Conservation (phyloP, 108 stramenopile species). For the Cylindrotheca fusiformis region DNA sequence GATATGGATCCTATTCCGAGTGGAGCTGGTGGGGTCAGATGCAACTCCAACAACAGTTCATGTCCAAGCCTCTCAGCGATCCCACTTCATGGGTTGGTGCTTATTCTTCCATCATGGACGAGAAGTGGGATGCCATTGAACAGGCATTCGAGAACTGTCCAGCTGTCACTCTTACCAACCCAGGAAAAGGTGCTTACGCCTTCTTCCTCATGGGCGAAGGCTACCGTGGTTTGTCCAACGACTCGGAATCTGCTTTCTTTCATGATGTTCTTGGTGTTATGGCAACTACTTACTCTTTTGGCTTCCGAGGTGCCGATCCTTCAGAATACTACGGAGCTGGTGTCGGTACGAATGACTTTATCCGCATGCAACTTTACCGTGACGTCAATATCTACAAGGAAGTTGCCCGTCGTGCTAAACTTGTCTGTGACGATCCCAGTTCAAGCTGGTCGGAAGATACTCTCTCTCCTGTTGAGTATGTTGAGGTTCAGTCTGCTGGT, state of each 20-base stretch:
- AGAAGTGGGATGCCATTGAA: slow-evolving; percentile 27
- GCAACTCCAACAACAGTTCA: slow-evolving; percentile 20
- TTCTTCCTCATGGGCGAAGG: slow-evolving; percentile 20
- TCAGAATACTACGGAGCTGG: slow-evolving; percentile 26
- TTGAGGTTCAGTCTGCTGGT: not conserved
- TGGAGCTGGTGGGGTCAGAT: slow-evolving; percentile 28
- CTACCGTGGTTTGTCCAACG: slow-evolving; percentile 18
- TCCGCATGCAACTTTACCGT: slow-evolving; percentile 31
- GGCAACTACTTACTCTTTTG: slow-evolving; percentile 26
- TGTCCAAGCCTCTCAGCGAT: slow-evolving; percentile 21
- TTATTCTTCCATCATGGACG: slow-evolving; percentile 27
- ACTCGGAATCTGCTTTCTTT: slow-evolving; percentile 22
- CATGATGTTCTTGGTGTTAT: slow-evolving; percentile 21
- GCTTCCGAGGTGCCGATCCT: slow-evolving; percentile 36
- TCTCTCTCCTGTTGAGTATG: slow-evolving; percentile 21
- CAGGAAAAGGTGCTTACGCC: slow-evolving; percentile 24
- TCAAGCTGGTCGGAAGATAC: slow-evolving; percentile 8
- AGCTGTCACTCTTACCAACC: slow-evolving; percentile 16
- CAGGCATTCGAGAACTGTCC: slow-evolving; percentile 28
- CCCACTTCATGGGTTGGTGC: slow-evolving; percentile 35
- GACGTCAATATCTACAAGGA: slow-evolving; percentile 32
- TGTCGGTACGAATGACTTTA: slow-evolving; percentile 14
- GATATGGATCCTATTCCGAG: slow-evolving; percentile 14
- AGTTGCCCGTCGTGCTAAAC: slow-evolving; percentile 29
- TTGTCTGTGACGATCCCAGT: slow-evolving; percentile 23